These are phyloP conservation scores for Psilocybe cyanescens DNA, from an alignment of 768 basidiomycete genomes.

Conservation along the genomic window DNA sequence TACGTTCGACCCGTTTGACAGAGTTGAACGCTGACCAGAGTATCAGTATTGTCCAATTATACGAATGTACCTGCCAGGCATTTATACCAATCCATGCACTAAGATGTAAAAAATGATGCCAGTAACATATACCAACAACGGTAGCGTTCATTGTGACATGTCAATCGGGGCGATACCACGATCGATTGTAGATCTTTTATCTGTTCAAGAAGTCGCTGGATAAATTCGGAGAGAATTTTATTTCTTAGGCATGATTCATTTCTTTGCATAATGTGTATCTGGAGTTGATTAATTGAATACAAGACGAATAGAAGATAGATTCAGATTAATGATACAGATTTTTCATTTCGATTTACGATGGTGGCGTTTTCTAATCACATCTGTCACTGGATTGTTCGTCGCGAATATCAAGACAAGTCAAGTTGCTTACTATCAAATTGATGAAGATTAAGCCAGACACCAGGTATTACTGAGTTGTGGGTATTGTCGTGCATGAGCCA, in stretches of 20 bases:
- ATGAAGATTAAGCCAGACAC: conserved; percentile 3
- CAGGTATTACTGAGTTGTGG: conserved; percentile 20
- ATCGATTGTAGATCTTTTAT: too few species aligned
- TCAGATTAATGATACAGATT: background rate
- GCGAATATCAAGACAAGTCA: background rate
- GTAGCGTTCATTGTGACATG: too few species aligned
- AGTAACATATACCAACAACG: too few species aligned
- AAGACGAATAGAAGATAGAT: background rate
- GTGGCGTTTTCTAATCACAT: background rate
- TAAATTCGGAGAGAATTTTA: too few species aligned
- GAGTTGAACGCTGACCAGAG: too few species aligned
- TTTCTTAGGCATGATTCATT: background rate
- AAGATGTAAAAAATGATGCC: too few species aligned
- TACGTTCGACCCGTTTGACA: too few species aligned
- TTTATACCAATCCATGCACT: too few species aligned
- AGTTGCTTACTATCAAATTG: background rate
- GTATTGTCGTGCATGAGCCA: conserved; percentile 6
- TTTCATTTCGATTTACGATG: background rate
- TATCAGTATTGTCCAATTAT: too few species aligned
- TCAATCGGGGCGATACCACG: too few species aligned
- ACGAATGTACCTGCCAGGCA: too few species aligned
- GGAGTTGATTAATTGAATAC: background rate
- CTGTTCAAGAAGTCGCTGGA: too few species aligned
- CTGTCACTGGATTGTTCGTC: background rate
- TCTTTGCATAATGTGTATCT: background rate